Base-by-base conservation (phyloP, 2,329 filamentous ascomycete genomes). In the Taxawa tesnikishii region DNA sequence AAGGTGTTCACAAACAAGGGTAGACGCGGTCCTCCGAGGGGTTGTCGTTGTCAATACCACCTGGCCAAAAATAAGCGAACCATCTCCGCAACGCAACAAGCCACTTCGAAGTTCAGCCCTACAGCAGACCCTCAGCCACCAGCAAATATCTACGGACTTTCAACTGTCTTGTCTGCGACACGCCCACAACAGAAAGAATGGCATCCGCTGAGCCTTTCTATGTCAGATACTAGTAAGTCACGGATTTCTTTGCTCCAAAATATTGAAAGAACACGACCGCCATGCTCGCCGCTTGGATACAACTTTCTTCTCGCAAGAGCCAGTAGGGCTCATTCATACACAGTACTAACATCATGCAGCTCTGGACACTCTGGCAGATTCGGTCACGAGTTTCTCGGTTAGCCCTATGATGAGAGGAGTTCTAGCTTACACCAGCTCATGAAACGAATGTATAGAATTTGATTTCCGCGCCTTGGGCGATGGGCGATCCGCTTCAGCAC, bases 311-410 rank as follows among this genome's bases (percentile, higher is more conserved):
- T n/a, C n/a, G n/a, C n/a, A n/a, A n/a, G n/a, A n/a, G n/a, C n/a
- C n/a, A n/a, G n/a, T n/a, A n/a, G n/a, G n/a, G n/a, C n/a, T n/a
- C n/a, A n/a, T n/a, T n/a, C n/a, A n/a, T n/a, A n/a, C n/a, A n/a
- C n/a, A n/a, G n/a, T 23, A 15, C 38, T 42, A 27, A 42, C 15
- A 28, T 12, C 15, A 21, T 17, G 6, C 17, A 96, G 88, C 68
- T 96, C 90, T 46, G 90, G 90, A 50, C 90, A 98, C 61, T 90
- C 85, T 59, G 90, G 90, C 51, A 82, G 88, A 43, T 94, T 96
- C 59, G 90, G 90, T 42, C 90, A 98, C 63, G 90, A 98, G 61
- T 98, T 98, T 54, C 68, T 98, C 50, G 90, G 88, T 94, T 23
- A 23, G 19, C 8, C 19, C 8, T n/a, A 23, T 9, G 19, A n/a